These are phyloP conservation scores for Henckelia pumila DNA, from an alignment of 257 asterid genomes.

Conservation along the genomic window DNA sequence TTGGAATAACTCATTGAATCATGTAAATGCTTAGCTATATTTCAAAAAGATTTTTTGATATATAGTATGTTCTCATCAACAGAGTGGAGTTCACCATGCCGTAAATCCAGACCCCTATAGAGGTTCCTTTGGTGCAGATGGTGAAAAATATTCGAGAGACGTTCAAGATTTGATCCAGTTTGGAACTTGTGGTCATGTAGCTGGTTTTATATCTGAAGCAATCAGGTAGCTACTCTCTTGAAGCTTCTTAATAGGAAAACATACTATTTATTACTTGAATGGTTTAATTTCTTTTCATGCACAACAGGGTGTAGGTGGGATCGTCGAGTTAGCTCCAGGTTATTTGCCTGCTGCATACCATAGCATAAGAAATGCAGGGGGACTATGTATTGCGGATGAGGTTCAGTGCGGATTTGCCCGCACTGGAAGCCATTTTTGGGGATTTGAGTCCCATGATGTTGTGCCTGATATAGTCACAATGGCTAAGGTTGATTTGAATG, in stretches of 20 bases:
- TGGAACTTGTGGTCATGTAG: constrained; percentile 73
- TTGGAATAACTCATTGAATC: neutral
- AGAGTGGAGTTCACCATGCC: constrained; percentile 82
- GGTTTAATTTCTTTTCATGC: neutral
- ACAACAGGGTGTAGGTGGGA: constrained; percentile 73
- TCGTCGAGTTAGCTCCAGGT: constrained; percentile 71
- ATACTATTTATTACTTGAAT: neutral
- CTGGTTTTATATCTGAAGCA: constrained; percentile 71
- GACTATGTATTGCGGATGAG: constrained; percentile 75
- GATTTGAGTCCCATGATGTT: constrained; percentile 60
- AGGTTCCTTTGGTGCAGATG: constrained; percentile 68
- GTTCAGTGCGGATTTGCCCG: constrained; percentile 75
- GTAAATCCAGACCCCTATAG: constrained; percentile 72
- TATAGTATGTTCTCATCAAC: constrained; percentile 17
- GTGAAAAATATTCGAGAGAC: constrained; percentile 54
- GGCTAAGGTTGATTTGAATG: constrained; percentile 56
- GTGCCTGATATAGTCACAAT: constrained; percentile 81
- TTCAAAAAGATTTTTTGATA: neutral
- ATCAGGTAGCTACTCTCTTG: constrained; percentile 46
- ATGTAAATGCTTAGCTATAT: neutral
- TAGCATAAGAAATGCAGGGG: constrained; percentile 55
- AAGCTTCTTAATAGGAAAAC: no score
- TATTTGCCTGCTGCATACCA: constrained; percentile 53
- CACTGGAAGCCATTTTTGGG: constrained; percentile 75
- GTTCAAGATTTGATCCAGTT: constrained; percentile 63